Percentiles rank a stretch among this genome's conserved stretches.
These are phyloP conservation scores for Scenedesmus sp. DNA, from an alignment of 163 green algal species.

Conservation along the genomic window DNA sequence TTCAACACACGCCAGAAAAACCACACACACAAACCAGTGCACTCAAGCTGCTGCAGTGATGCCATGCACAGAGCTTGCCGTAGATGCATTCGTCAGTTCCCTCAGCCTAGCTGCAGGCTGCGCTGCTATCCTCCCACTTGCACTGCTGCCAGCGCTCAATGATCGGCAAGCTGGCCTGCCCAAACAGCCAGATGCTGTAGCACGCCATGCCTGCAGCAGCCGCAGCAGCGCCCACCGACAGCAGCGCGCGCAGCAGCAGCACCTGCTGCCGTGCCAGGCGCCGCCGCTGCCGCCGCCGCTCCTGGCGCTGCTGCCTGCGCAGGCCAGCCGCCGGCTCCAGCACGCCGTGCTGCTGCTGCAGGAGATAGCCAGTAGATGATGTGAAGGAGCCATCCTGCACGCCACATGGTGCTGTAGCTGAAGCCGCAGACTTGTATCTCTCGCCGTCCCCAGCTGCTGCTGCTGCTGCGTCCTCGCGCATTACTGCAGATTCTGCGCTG, in stretches of 20 bases:
- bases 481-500: background rate
- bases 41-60: no score
- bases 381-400: background rate
- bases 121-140: background rate
- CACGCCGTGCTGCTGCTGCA: background rate
- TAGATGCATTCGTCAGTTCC: background rate
- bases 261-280: background rate
- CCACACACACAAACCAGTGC: no score
- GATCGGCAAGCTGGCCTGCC: background rate
- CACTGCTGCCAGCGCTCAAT: background rate
- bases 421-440: background rate
- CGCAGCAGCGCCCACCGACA: background rate
- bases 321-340: background rate
- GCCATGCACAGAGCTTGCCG: background rate
- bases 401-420: background rate
- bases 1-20: no score
- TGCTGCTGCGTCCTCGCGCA: background rate
- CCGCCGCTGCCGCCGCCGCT: background rate
- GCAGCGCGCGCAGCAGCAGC: background rate
- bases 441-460: background rate
- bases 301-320: background rate
- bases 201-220: background rate
- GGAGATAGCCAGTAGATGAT: background rate
- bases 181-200: constrained; percentile 1
- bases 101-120: background rate